Evolutionary conservation across 1,139 yeast species (phyloP).

Genomic region (Pichia cactophila): DNA sequence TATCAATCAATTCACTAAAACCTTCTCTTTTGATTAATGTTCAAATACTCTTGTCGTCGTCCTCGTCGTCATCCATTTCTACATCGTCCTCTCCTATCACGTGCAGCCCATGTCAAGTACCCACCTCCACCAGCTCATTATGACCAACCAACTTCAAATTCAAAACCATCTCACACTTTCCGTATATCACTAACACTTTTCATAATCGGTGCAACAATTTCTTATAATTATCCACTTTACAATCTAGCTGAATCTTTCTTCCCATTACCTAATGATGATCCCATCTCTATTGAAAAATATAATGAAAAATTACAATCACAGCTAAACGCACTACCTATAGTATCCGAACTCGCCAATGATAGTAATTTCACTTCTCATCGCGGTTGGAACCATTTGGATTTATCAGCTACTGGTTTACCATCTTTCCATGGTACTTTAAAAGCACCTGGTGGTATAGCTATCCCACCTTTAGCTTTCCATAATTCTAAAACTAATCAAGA

Average conservation of each 20-base stretch:
- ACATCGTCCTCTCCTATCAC: not conserved
- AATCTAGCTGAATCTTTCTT: slow-evolving; percentile 19
- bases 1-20: too few relatives aligned
- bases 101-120: slow-evolving; percentile 10
- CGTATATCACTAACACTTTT: slow-evolving; percentile 14
- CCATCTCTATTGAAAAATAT: slow-evolving; percentile 21
- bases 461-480: slow-evolving; percentile 65
- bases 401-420: slow-evolving; percentile 19
- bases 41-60: too few relatives aligned
- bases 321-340: slow-evolving; percentile 46
- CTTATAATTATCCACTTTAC: slow-evolving; percentile 24
- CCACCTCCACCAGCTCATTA: slow-evolving; percentile 16
- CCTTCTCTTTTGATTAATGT: too few relatives aligned
- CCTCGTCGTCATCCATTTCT: not conserved
- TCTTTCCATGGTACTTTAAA: slow-evolving; percentile 33
- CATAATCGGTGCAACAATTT: slow-evolving; percentile 19
- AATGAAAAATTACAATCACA: slow-evolving; percentile 35
- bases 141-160: slow-evolving; percentile 1
- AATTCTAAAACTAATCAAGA: slow-evolving; percentile 51
- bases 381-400: slow-evolving; percentile 53
- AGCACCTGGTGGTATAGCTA: slow-evolving; percentile 71
- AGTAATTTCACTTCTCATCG: slow-evolving; percentile 38
- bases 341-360: slow-evolving; percentile 37
- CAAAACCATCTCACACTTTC: not conserved
- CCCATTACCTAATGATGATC: slow-evolving; percentile 17